Evolutionary conservation across 2,329 filamentous ascomycete species (phyloP), one percentile per base, ranked within the genome.

Genomic region (Neopestalotiopsis clavispora): DNA sequence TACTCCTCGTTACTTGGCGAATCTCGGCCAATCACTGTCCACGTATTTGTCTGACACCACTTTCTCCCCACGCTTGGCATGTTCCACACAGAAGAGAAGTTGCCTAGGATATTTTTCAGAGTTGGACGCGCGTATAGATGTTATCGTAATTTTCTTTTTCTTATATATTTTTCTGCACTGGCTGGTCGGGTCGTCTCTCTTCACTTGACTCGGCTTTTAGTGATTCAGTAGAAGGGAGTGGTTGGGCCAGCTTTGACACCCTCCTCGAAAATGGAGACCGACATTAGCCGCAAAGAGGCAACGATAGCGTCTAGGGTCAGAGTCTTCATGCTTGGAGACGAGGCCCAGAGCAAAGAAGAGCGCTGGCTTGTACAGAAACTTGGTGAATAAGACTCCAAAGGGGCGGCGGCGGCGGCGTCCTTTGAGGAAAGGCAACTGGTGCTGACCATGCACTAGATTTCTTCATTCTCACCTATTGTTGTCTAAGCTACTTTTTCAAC

Each of bases 401-500:
- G 23, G 23, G 23, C 23, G 23, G 23, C 23, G 23, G 23, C 23
- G 23, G 20, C n/a, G 17, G 66, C 4, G 63, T 52, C 0, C 52
- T 10, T 13, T 28, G 23, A 0, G 23, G 1, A 3, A 6, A 20
- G 23, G 57, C 23, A 28, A 28, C 45, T 52, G 34, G 34, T 34
- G 38, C 64, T 68, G 52, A 68, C 34, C 63, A 28, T 12, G 10
- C 34, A 10, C 42, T 38, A 78, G 77, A 79, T 67, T 79, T 78
- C 70, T 78, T 78, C 52, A 79, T 79, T 23, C 45, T 79, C 75
- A 79, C 78, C 0, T 80, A 79, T 52, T 80, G 75, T 20, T 80
- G 79, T 56, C 32, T 79, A 1, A 79, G 78, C 42, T 80, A 73
- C 62, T 80, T 80, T 57, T 79, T 80, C 72, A 80, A 80, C 66